phyloP scores from a whole-genome alignment of 176 grass and related monocot species.

The Echinochloa phyllopogon region DNA sequence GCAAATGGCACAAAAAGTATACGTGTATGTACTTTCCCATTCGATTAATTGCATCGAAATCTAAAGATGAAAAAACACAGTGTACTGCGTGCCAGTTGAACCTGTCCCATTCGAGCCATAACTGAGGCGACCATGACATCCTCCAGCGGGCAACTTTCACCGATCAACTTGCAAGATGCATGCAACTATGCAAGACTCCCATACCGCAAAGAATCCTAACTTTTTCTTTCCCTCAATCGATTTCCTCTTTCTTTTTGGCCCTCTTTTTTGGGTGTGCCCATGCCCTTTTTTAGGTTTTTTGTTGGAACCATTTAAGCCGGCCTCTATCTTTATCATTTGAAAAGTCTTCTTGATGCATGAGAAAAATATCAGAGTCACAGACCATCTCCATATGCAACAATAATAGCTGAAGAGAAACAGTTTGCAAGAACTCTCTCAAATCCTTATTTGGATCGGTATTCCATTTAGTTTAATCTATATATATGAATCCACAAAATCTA shows the following conservation, averaged over 20 bases:
- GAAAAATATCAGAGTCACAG: conserved; percentile 18
- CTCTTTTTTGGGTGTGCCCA: conserved; percentile 38
- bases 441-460: conserved; percentile 8
- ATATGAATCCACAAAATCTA: conserved; percentile 42
- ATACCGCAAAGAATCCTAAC: conserved; percentile 43
- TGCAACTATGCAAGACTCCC: conserved; percentile 49
- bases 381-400: background rate
- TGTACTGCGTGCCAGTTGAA: conserved; percentile 23
- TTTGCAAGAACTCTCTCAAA: conserved; percentile 22
- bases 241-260: background rate
- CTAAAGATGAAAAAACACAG: conserved; percentile 9
- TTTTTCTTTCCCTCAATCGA: conserved; percentile 26
- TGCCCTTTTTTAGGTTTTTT: conserved; percentile 17
- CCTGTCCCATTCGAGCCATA: conserved; percentile 46
- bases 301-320: conserved; percentile 39
- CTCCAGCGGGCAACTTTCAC: conserved; percentile 48
- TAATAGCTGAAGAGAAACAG: background rate
- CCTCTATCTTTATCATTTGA: conserved; percentile 24
- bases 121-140: conserved; percentile 54
- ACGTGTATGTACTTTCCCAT: background rate
- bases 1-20: conserved; percentile 29
- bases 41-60: conserved; percentile 30
- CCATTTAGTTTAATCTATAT: conserved; percentile 25
- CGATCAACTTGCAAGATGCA: conserved; percentile 46
- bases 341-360: conserved; percentile 17